These are phyloP conservation scores for Myrmaecium sp. DNA, from an alignment of 2,329 filamentous ascomycete species.

Conservation along the genomic window DNA sequence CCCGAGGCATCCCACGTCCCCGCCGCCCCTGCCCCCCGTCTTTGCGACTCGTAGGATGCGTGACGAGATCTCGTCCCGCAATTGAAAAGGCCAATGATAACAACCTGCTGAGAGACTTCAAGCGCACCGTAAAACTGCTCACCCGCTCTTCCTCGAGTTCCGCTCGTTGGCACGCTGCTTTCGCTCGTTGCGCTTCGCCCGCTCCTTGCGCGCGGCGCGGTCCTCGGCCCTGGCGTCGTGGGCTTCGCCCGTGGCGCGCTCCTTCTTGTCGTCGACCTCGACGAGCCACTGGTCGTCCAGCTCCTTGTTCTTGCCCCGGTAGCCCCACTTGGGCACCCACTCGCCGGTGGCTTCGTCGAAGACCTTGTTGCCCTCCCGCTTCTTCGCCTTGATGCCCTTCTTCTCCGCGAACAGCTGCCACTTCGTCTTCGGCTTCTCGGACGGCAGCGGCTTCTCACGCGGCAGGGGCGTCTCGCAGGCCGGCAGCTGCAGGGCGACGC, in stretches of 20 bases:
- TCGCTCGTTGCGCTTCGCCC: conserved; percentile 24
- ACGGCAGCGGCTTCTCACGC: conserved; percentile 80
- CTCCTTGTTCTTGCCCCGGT: conserved; percentile 76
- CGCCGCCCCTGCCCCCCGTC: too few species aligned
- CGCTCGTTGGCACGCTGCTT: conserved; percentile 38
- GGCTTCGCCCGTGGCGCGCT: conserved; percentile 48
- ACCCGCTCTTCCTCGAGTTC: conserved; percentile 41
- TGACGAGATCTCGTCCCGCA: too few species aligned
- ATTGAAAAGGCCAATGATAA: too few species aligned
- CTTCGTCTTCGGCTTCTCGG: conserved; percentile 67
- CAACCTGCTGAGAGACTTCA: too few species aligned
- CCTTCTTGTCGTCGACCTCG: conserved; percentile 61
- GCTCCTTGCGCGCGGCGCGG: conserved; percentile 40
- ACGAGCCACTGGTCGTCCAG: conserved; percentile 77
- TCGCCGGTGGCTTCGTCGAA: conserved; percentile 74
- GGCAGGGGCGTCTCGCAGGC: conserved; percentile 53
- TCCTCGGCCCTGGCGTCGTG: conserved; percentile 38
- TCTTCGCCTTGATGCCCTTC: conserved; percentile 90
- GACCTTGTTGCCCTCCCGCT: conserved; percentile 60
- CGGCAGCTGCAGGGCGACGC: conserved; percentile 69
- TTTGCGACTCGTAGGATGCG: too few species aligned
- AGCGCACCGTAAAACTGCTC: not conserved
- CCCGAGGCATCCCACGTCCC: too few species aligned
- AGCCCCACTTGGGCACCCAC: conserved; percentile 92
- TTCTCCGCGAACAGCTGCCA: conserved; percentile 95